Evolutionary conservation across 345 rosid genomes (phyloP).

Genomic region (Gossypium mustelinum): DNA sequence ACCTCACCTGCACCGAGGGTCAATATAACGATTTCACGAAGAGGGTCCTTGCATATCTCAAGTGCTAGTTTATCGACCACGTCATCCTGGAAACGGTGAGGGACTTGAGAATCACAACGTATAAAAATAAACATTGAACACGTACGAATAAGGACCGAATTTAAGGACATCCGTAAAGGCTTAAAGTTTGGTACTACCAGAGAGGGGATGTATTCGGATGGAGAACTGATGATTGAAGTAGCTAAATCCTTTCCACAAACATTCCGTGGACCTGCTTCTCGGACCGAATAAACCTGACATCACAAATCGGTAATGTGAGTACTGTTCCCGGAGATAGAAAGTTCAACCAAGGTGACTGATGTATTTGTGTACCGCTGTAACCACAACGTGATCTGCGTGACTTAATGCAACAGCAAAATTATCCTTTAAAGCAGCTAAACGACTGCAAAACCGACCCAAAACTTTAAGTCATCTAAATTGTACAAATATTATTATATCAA

Average conservation of each 20-base stretch:
- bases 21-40: conserved; percentile 14
- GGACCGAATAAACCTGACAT: conserved; percentile 32
- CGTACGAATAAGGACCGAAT: too few relatives aligned
- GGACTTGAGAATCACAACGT: background rate
- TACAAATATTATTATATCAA: background rate
- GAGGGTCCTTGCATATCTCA: conserved; percentile 21
- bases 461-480: background rate
- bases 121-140: too few relatives aligned
- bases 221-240: conserved; percentile 19
- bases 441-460: conserved; percentile 21
- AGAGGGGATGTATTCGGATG: conserved; percentile 28
- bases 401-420: conserved; percentile 23
- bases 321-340: background rate
- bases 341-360: background rate
- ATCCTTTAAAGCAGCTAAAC: conserved; percentile 23
- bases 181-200: conserved; percentile 19
- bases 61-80: conserved; percentile 24
- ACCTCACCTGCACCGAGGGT: conserved; percentile 27
- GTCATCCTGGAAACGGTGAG: conserved; percentile 14
- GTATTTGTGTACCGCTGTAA: conserved; percentile 24
- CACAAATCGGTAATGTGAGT: conserved; percentile 2
- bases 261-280: conserved; percentile 25
- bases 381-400: conserved; percentile 25
- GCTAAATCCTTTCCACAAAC: conserved; percentile 35
- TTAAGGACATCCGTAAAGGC: background rate